Percentiles rank a stretch among this genome's conserved stretches.
Evolutionary conservation across 2,329 filamentous ascomycete species (phyloP).

Genomic region (Dothistroma septosporum): DNA sequence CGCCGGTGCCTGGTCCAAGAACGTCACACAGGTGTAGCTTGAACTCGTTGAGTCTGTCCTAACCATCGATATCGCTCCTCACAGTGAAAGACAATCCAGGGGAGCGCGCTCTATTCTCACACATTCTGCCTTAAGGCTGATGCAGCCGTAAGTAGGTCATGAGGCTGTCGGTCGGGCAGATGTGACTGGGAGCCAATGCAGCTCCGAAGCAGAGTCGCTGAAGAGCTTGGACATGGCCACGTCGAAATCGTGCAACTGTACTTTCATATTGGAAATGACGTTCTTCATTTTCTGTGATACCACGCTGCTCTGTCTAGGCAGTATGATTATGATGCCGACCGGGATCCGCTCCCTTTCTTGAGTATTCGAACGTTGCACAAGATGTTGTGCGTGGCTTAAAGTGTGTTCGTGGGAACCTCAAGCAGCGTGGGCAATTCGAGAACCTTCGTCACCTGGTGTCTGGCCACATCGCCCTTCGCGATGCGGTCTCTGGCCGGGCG

Average conservation of each 20-base stretch:
- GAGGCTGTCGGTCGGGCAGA: neutral
- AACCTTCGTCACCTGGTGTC: too few species aligned
- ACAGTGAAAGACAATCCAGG: neutral
- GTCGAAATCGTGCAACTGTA: neutral
- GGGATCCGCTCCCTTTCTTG: too few species aligned
- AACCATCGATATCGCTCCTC: neutral
- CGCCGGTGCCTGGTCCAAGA: neutral
- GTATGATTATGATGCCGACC: too few species aligned
- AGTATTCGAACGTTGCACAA: too few species aligned
- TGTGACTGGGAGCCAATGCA: neutral
- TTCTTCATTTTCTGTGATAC: neutral
- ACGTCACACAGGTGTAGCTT: neutral
- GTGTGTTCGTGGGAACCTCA: too few species aligned
- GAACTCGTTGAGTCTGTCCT: neutral
- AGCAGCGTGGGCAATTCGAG: too few species aligned
- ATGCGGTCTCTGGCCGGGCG: too few species aligned
- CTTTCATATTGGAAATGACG: neutral
- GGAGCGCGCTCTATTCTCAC: neutral
- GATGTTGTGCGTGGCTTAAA: too few species aligned
- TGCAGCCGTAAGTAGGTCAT: neutral
- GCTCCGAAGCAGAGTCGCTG: neutral
- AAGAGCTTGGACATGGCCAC: neutral
- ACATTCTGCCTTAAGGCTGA: neutral
- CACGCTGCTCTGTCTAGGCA: neutral
- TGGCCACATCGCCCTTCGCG: too few species aligned